These are phyloP conservation scores for Craspedostauros australis DNA, from an alignment of 108 stramenopile species.

Conservation along the genomic window DNA sequence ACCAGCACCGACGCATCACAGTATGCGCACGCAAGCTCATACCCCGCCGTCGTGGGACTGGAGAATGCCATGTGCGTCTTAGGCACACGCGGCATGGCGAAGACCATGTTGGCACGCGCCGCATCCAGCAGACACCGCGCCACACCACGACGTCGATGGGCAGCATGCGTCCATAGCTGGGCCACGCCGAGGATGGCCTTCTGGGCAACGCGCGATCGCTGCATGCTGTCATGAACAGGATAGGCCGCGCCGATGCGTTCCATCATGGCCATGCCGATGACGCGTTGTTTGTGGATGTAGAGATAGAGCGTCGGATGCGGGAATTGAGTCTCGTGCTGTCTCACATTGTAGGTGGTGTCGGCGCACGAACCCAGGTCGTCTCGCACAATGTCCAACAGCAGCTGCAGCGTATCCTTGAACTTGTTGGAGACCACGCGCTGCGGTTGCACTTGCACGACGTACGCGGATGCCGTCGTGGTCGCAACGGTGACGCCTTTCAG, in stretches of 20 bases:
- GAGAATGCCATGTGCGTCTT: constrained; percentile 49
- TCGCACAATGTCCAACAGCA: too few species aligned
- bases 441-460: too few species aligned
- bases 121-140: constrained; percentile 21
- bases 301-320: constrained; percentile 34
- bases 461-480: too few species aligned
- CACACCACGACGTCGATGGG: constrained; percentile 22
- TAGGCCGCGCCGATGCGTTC: constrained; percentile 44
- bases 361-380: too few species aligned
- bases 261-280: constrained; percentile 45
- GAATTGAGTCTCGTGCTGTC: too few species aligned
- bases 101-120: constrained; percentile 43
- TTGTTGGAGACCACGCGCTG: too few species aligned
- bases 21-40: constrained; percentile 43
- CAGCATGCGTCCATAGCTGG: constrained; percentile 60
- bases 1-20: neutral
- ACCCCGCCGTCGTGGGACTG: constrained; percentile 60
- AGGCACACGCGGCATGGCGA: constrained; percentile 45
- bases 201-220: constrained; percentile 24
- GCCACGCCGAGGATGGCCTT: constrained; percentile 53
- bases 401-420: too few species aligned
- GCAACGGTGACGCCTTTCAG: too few species aligned
- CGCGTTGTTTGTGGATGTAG: constrained; percentile 44
- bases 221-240: constrained; percentile 14
- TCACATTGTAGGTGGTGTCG: too few species aligned